Evolutionary conservation across 225 moss, liverwort and hornwort species (phyloP), one percentile per base, ranked within the genome.

Genomic region (Pleurozium schreberi): DNA sequence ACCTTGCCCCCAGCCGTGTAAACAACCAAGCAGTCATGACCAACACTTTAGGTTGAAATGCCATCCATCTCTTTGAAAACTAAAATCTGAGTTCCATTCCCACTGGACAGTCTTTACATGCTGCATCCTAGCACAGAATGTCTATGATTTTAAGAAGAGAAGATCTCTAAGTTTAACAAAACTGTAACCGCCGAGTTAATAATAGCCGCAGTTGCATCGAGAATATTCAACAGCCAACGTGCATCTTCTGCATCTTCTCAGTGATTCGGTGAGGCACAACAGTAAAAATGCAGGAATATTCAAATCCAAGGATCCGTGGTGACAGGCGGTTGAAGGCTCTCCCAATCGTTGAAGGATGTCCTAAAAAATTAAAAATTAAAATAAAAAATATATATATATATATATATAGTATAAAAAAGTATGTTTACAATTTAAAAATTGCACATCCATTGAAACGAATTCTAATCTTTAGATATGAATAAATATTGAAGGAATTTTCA

Each of bases 181-280:
- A 89, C 84, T 85, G 85, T 85, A 80, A 68, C 79, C 69, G 80
- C 89, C 80, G 85, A 80, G 84, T 89, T 85, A 69, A 40, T 78
- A 85, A 70, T 85, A 89, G 89, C 70, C 18, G 50, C 42, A 60
- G 80, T 68, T 89, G 84, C 89, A 68, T 84, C 84, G 68, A 67
- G 84, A 78, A 89, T 84, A 84, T 89, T 84, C 89, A 84, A 30
- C 68, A 53, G 66, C n/a, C 30, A 43, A 17, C 21, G 49, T 50
- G 49, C 49, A 23, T 49, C 49, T 50, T 36, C 83, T 85, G 89
- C 89, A 85, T 85, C 69, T 78, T 85, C 80, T 79, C 89, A 89
- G 66, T 50, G 89, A 85, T 89, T 89, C 89, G 33, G 70, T 89
- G 89, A 84, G 85, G 84, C 89, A 84, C 84, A 84, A 89, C 68